Evolutionary conservation across 2,329 filamentous ascomycete species (phyloP).

Genomic region (Trichophyton schoenleinii): DNA sequence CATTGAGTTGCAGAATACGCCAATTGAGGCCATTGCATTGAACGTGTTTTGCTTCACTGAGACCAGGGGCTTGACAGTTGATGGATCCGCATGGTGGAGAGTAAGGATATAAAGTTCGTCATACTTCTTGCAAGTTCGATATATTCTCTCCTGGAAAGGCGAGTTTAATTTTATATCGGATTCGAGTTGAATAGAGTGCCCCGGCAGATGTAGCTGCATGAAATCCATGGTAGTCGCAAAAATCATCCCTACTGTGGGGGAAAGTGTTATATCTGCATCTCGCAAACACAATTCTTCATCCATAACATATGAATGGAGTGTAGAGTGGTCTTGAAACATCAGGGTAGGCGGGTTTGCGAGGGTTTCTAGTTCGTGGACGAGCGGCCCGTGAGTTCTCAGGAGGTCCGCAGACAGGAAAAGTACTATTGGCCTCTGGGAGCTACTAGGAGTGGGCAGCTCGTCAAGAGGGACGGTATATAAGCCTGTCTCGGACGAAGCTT

Average conservation of each 20-base stretch:
- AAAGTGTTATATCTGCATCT: constrained; percentile 56
- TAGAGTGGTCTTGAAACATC: constrained; percentile 17
- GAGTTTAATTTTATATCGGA: constrained; percentile 18
- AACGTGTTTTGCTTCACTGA: constrained; percentile 11
- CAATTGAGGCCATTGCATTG: constrained; percentile 14
- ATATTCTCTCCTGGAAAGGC: constrained; percentile 45
- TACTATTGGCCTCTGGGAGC: neutral
- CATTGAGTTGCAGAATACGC: constrained; percentile 18
- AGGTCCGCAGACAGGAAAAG: constrained; percentile 17
- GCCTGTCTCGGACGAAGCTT: neutral
- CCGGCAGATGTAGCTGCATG: constrained; percentile 59
- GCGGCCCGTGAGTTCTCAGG: constrained; percentile 17
- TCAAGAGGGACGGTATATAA: neutral
- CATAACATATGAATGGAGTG: neutral
- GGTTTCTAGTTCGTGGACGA: constrained; percentile 13
- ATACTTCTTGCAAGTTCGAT: constrained; percentile 46
- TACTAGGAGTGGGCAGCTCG: neutral
- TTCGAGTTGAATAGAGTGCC: constrained; percentile 27
- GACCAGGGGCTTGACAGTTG: constrained; percentile 14
- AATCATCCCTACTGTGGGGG: constrained; percentile 56
- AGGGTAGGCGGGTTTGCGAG: constrained; percentile 8
- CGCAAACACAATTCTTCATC: neutral
- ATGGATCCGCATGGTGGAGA: constrained; percentile 8
- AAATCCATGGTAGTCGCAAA: constrained; percentile 58
- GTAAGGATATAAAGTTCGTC: constrained; percentile 53